Base-by-base conservation (phyloP, 805 yeast genomes). In the Scheffersomyces spartinae region DNA sequence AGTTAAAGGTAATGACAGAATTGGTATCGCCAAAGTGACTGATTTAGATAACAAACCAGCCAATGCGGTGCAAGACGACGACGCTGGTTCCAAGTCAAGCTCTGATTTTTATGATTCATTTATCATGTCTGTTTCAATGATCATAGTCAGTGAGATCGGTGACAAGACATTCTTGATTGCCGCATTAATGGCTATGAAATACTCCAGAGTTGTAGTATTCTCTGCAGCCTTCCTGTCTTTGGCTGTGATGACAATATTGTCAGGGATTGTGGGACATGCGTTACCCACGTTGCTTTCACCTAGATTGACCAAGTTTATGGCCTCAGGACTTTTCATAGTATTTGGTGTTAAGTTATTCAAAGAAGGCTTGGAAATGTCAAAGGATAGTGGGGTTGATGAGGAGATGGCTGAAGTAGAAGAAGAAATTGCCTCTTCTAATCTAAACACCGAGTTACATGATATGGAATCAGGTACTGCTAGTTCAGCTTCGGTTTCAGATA, bases 331-430 rank as follows among this genome's bases (percentile, higher is more conserved):
- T 27, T 91, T 91, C 47, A 55, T 88, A 18, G 72, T 88, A 1
- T 86, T 86, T 49, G 96, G 96, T 17, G 42, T 68, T 42, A 77
- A 70, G 38, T 65, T 91, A 38, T 52, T 85, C 22, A 58, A 56
- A 31, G 99, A 91, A 56, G 98, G 95, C 9, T 55, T 77, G 32
- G 68, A 64, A 20, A 85, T 85, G 94, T 60, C 83, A 2, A 74
- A 74, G 34, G 76, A 72, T 34, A 67, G 75, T 13, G 96, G 96
- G 28, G 94, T 86, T 21, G 93, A 81, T 33, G 97, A 86, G 32
- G 98, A 91, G 49, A 56, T 91, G 61, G 94, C 94, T 17, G 98
- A 91, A 51, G 98, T 91, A 13, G 96, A 91, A 52, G 93, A 83
- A 40, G 97, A 91, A 49, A 70, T 91, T 35, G 82, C 78, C 21